These are phyloP conservation scores for Euryodendron excelsum DNA, from an alignment of 148 eudicot genomes.

Conservation along the genomic window DNA sequence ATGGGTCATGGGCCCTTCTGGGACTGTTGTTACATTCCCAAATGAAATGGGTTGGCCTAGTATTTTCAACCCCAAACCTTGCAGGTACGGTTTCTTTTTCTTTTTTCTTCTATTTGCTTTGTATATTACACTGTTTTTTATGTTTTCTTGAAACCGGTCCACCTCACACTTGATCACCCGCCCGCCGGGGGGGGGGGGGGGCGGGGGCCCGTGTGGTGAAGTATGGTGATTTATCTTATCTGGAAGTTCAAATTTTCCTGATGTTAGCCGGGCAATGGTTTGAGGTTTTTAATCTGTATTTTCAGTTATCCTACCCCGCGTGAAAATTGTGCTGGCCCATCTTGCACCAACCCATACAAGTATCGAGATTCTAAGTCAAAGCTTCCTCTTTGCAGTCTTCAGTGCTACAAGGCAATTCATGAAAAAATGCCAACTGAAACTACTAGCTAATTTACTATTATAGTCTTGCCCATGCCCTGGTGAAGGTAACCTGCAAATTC, in stretches of 20 bases:
- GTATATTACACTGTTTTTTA: not conserved
- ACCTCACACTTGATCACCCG: too few species aligned
- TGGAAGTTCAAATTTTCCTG: not conserved
- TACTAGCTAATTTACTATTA: slow-evolving; percentile 30
- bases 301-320: slow-evolving; percentile 87
- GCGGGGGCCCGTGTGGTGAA: too few species aligned
- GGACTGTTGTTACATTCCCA: slow-evolving; percentile 72
- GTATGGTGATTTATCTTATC: too few species aligned
- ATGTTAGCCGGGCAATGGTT: not conserved
- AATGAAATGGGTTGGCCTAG: slow-evolving; percentile 67
- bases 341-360: slow-evolving; percentile 72
- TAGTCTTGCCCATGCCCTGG: not conserved
- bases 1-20: slow-evolving; percentile 64
- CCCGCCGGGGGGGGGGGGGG: too few species aligned
- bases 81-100: slow-evolving; percentile 40
- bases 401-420: slow-evolving; percentile 83
- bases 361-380: slow-evolving; percentile 87
- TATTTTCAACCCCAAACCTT: slow-evolving; percentile 53
- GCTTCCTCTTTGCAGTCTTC: slow-evolving; percentile 85
- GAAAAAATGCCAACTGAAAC: slow-evolving; percentile 36
- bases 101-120: not conserved
- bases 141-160: not conserved
- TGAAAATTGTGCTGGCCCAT: slow-evolving; percentile 79
- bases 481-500: not conserved
- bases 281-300: slow-evolving; percentile 10